phyloP scores from a whole-genome alignment of 768 basidiomycete genomes.

The Serendipita sp. region DNA sequence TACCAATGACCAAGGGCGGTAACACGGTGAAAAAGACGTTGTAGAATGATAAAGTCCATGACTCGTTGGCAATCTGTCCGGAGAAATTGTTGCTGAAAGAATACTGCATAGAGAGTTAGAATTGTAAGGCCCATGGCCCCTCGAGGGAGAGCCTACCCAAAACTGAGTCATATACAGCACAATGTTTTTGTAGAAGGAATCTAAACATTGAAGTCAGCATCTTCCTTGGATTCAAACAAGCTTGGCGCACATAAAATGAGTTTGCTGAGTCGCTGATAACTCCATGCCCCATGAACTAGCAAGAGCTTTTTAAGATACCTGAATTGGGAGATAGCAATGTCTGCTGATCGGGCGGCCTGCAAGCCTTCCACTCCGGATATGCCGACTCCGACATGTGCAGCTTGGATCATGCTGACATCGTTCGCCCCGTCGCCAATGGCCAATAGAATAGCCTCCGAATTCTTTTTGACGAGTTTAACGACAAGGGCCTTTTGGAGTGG shows the following conservation, averaged over 20 bases:
- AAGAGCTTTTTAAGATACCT: constrained; percentile 86
- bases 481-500: constrained; percentile 95
- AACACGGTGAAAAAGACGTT: constrained; percentile 93
- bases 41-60: constrained; percentile 95
- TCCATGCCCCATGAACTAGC: constrained; percentile 97
- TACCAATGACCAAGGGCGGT: constrained; percentile 90
- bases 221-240: not conserved
- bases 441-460: constrained; percentile 80
- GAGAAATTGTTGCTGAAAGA: constrained; percentile 99
- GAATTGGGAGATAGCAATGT: constrained; percentile 97
- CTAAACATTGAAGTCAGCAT: constrained; percentile 25
- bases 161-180: constrained; percentile 97
- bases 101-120: constrained; percentile 37
- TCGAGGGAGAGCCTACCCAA: constrained; percentile 47
- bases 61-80: constrained; percentile 95
- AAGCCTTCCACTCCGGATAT: constrained; percentile 98
- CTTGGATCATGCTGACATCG: constrained; percentile 99
- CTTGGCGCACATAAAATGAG: constrained; percentile 77
- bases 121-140: not conserved
- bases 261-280: constrained; percentile 88
- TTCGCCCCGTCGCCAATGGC: constrained; percentile 98
- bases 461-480: constrained; percentile 98
- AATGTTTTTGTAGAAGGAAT: constrained; percentile 99
- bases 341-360: constrained; percentile 95
- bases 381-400: constrained; percentile 93